Percentiles rank a stretch among this genome's conserved stretches.
Conservation (phyloP, 352 stramenopile species). For the Stramenopiles sp. region DNA sequence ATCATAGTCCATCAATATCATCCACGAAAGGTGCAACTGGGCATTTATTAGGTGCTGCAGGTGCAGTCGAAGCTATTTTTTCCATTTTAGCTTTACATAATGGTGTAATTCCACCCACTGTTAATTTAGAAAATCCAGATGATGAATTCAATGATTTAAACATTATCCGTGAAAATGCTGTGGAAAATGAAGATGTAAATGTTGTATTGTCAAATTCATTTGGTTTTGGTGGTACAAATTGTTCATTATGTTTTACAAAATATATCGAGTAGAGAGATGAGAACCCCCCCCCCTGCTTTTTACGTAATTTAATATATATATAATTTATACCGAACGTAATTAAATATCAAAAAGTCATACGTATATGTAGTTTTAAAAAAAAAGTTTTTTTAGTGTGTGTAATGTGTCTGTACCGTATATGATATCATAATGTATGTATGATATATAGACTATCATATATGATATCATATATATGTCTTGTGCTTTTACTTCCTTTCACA, state of each 20-base stretch:
- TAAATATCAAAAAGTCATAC: too few species aligned
- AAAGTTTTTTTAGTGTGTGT: too few species aligned
- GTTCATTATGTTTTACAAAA: conserved; percentile 47
- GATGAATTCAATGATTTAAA: conserved; percentile 9
- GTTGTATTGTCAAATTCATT: conserved; percentile 82
- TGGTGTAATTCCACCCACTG: conserved; percentile 24
- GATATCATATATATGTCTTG: too few species aligned
- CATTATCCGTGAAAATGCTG: conserved; percentile 5
- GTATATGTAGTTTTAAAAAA: too few species aligned
- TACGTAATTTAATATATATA: too few species aligned
- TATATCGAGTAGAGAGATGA: too few species aligned
- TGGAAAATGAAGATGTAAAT: conserved; percentile 47
- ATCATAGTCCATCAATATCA: conserved; percentile 25
- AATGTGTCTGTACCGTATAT: too few species aligned
- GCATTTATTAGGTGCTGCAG: conserved; percentile 82
- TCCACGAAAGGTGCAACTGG: conserved; percentile 70
- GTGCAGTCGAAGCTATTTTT: conserved; percentile 84
- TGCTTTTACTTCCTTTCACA: too few species aligned
- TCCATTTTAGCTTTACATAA: conserved; percentile 70
- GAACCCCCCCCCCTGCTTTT: too few species aligned
- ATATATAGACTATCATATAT: too few species aligned
- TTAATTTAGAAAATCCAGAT: not conserved
- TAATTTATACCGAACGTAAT: too few species aligned
- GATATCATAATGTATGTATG: too few species aligned
- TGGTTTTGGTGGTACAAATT: conserved; percentile 91